These are phyloP conservation scores for Psilocybe azurescens DNA, from an alignment of 768 basidiomycete genomes.

Conservation along the genomic window DNA sequence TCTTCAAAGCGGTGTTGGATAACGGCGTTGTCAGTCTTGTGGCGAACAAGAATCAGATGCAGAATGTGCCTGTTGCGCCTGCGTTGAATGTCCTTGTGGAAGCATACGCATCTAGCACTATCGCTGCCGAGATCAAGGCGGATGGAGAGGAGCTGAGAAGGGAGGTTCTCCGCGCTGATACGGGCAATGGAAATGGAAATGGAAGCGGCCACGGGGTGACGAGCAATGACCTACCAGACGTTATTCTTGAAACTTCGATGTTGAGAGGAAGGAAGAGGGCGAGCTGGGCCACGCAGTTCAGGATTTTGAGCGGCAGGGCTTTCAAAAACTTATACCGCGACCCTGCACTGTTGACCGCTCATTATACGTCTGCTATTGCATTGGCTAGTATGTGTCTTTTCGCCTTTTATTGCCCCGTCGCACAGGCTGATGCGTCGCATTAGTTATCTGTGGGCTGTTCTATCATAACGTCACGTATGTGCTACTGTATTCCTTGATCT, in stretches of 20 bases:
- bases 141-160: constrained; percentile 60
- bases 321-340: constrained; percentile 99
- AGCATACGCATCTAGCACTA: constrained; percentile 69
- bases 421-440: constrained; percentile 8
- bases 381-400: constrained; percentile 71
- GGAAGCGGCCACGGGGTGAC: constrained; percentile 31
- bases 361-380: constrained; percentile 84
- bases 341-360: constrained; percentile 87
- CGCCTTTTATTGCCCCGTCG: constrained; percentile 1
- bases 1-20: constrained; percentile 60
- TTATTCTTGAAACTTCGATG: constrained; percentile 67
- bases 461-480: constrained; percentile 84
- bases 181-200: constrained; percentile 31
- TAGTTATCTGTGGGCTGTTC: constrained; percentile 93
- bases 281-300: constrained; percentile 88
- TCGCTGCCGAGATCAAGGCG: constrained; percentile 62
- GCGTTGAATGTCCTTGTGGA: constrained; percentile 76
- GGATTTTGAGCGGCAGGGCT: constrained; percentile 91
- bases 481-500: background rate
- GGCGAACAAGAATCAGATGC: constrained; percentile 15
- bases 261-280: constrained; percentile 81
- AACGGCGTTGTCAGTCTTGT: constrained; percentile 19
- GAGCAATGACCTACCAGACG: constrained; percentile 63
- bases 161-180: constrained; percentile 33
- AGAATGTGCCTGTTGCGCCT: constrained; percentile 48